Percentiles rank a stretch among this genome's conserved stretches.
Evolutionary conservation across 2,329 filamentous ascomycete genomes (phyloP).

Genomic region (Chaetomiaceae sp.): DNA sequence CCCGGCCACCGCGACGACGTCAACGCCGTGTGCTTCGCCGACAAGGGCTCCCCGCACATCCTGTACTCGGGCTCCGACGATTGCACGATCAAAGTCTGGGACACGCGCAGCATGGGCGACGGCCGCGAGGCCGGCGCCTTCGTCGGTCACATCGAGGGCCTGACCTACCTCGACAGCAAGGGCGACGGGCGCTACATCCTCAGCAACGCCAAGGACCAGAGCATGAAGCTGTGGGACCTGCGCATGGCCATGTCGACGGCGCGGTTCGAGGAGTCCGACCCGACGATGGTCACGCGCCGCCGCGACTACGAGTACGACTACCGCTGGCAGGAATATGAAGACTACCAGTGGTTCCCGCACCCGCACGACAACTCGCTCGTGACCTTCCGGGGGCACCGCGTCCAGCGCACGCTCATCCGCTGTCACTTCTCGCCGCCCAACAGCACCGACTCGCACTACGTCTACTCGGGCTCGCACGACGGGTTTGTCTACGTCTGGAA

Average conservation of each 20-base stretch:
- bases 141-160: conserved; percentile 58
- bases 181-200: conserved; percentile 75
- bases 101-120: conserved; percentile 85
- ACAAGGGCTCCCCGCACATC: conserved; percentile 82
- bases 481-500: conserved; percentile 92
- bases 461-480: conserved; percentile 86
- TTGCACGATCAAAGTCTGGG: conserved; percentile 92
- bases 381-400: conserved; percentile 84
- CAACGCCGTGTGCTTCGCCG: conserved; percentile 94
- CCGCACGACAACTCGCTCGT: conserved; percentile 86
- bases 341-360: conserved; percentile 62
- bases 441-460: conserved; percentile 83
- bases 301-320: conserved; percentile 75
- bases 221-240: conserved; percentile 95
- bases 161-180: conserved; percentile 66
- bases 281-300: conserved; percentile 44
- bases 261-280: conserved; percentile 51
- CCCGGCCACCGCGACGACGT: conserved; percentile 81
- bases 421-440: conserved; percentile 90
- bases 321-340: conserved; percentile 60
- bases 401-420: conserved; percentile 83
- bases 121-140: conserved; percentile 63
- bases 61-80: conserved; percentile 96
- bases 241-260: conserved; percentile 78
- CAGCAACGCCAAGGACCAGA: conserved; percentile 92